Base-by-base conservation (phyloP, 2,329 filamentous ascomycete genomes). In the Exophiala alcalophila region DNA sequence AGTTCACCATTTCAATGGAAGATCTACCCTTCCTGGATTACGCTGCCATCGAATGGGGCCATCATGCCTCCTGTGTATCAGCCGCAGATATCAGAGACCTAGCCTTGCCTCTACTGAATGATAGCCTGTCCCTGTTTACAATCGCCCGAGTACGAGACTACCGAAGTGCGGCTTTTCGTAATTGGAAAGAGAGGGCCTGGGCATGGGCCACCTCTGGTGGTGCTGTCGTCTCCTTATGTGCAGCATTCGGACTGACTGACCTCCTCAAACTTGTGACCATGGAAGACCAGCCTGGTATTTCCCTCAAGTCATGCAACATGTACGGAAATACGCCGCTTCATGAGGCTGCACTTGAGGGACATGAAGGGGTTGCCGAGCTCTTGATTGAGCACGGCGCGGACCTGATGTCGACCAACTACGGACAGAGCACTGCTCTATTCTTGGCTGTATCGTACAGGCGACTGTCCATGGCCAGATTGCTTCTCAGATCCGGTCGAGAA, bases 241-340 rank as follows among this genome's bases (percentile, higher is more conserved):
- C 50, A 9, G 15, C 26, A 16, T 56, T 55, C 44, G 52, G 54
- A 8, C 47, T 56, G 5, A 33, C 40, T 11, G 47, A 49, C 7
- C 39, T 56, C 8, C 36, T 55, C 8, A 27, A 43, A 27, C 27
- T 52, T 15, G 36, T 57, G 23, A 46, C 53, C 21, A 19, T 29
- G 4, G 14, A 47, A 28, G 39, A 41, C 20, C 26, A 26, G 23
- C 14, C 37, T 26, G 26, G 37, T 20, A 21, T 44, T 4, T 20
- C 34, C 57, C 28, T 52, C 56, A 29, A 58, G 56, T 20, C 55
- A 61, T 9, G 59, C 51, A 66, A 49, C 40, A 46, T 41, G 47
- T 57, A 34, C 32, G 52, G 44, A 30, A 57, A 27, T 30, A 50
- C 51, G 16, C 46, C 54, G 5, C 39, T 57, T 7, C 54, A 57